Base-by-base conservation (phyloP, 169 alveolate genomes). In the Fabrea salina region DNA sequence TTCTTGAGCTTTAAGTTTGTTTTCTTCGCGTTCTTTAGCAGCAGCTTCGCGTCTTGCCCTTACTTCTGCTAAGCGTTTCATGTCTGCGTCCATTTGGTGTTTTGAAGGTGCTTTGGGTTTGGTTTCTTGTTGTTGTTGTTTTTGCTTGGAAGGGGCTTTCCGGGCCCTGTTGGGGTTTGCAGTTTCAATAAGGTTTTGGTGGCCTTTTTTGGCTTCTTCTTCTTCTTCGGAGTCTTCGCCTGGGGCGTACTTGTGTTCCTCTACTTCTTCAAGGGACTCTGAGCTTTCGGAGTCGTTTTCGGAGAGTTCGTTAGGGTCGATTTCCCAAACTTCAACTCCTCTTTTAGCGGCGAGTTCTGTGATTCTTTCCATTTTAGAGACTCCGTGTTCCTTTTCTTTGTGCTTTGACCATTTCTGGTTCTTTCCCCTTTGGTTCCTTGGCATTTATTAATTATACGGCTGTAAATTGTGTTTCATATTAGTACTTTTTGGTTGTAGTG, bases 1-100 rank as follows among this genome's bases (percentile, higher is more conserved):
- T n/a, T n/a, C n/a, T n/a, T n/a, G n/a, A n/a, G n/a, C n/a, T n/a
- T n/a, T n/a, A n/a, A n/a, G n/a, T n/a, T 61, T 61, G 8, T 61
- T 16, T 61, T 61, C 74, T 61, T 61, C 74, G 16, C 74, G 11
- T 61, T 61, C 54, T 37, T 5, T 61, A 2, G 74, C 41, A 33
- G 74, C 74, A 32, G 74, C 74, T 16, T 61, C 74, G 2, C 74
- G 11, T 61, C 74, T 27, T 33, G 74, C 74, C 25, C 74, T 61
- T 8, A 61, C 49, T 61, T 61, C 74, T 37, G 32, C 41, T 35
- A 61, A 51, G 2, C 74, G 32, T 61, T 61, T 25, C 49, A 32
- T 30, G 39, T 61, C 74, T 16, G 25, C 51, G 44, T 1, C 74
- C 50, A n/a, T n/a, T n/a, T n/a, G n/a, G n/a, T n/a, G n/a, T n/a